Base-by-base conservation (phyloP, 352 stramenopile species). In the Phytophthora rubi region DNA sequence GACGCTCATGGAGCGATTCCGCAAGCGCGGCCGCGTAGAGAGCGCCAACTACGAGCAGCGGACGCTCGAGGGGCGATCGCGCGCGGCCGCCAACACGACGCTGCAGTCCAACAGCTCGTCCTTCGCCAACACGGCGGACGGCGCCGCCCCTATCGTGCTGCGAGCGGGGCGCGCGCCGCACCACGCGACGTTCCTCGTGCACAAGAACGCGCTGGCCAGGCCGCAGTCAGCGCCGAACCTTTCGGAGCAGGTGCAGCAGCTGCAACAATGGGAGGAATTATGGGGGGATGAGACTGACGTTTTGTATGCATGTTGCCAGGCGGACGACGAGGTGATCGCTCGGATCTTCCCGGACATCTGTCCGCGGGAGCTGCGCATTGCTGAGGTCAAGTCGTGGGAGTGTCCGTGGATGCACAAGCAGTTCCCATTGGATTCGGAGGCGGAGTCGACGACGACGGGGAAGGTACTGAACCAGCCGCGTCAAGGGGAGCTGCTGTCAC, bases 261-360 rank as follows among this genome's bases (percentile, higher is more conserved):
- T 48, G 26, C 33, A 48, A 28, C 1, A 57, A 7, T 48, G 12
- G 23, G 6, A 42, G 33, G 23, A 16, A 13, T 8, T 26, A 26
- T 26, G 23, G 23, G 23, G 23, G 32, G 13, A 6, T 37, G 39
- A 35, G 18, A 66, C 45, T 69, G 4, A 62, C 28, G 16, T 13
- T 57, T 58, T 44, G 32, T 59, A n/a, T 53, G 21, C 35, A 9
- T 56, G 6, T 35, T 32, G 15, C 7, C 32, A 91, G 72, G 33
- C 61, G 1, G 82, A 91, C 18, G 73, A 90, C 30, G 56, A 80
- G 23, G 69, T 83, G 42, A 89, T 90, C 65, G 67, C 79, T 35
- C 84, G 86, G 18, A 93, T 95, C 16, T 95, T 95, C 51, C 85
- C 85, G 0, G 88, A 95, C 66, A 75, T 95, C 23, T 91, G 91